phyloP scores from a whole-genome alignment of 2,329 filamentous ascomycete genomes.

The Sarocladium brachiariae region DNA sequence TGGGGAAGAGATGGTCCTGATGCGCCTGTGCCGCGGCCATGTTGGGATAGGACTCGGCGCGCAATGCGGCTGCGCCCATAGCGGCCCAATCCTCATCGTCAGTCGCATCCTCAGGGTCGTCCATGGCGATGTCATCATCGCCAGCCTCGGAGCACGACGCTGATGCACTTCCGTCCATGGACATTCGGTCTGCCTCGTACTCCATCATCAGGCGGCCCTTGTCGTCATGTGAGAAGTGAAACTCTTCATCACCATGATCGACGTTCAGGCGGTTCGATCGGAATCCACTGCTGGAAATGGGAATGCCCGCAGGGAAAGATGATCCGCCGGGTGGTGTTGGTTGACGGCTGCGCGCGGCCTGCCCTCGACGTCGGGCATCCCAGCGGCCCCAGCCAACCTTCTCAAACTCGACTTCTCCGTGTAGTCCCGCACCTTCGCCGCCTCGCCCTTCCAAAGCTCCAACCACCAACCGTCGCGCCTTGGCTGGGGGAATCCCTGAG shows the following conservation, averaged over 20 bases:
- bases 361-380: conserved; percentile 73
- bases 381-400: conserved; percentile 98
- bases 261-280: conserved; percentile 42
- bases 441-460: conserved; percentile 78
- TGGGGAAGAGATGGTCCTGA: conserved; percentile 32
- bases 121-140: conserved; percentile 59
- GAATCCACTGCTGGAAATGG: conserved; percentile 42
- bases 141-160: conserved; percentile 72
- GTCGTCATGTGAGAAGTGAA: conserved; percentile 69
- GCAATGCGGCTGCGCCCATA: conserved; percentile 78
- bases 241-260: conserved; percentile 61
- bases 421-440: conserved; percentile 52
- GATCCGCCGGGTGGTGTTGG: conserved; percentile 20
- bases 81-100: conserved; percentile 96
- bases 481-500: conserved; percentile 78
- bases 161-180: conserved; percentile 62
- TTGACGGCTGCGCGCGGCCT: conserved; percentile 43
- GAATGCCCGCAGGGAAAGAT: conserved; percentile 44
- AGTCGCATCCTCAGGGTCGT: conserved; percentile 78
- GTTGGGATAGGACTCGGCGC: conserved; percentile 56
- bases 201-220: conserved; percentile 66
- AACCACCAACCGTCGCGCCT: conserved; percentile 88
- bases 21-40: conserved; percentile 49
- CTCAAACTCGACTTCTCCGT: conserved; percentile 75
- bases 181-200: conserved; percentile 93